Percentiles rank a stretch among this genome's conserved stretches.
Conservation (phyloP, 306 rosid species). For the Cucurbita pepo region DNA sequence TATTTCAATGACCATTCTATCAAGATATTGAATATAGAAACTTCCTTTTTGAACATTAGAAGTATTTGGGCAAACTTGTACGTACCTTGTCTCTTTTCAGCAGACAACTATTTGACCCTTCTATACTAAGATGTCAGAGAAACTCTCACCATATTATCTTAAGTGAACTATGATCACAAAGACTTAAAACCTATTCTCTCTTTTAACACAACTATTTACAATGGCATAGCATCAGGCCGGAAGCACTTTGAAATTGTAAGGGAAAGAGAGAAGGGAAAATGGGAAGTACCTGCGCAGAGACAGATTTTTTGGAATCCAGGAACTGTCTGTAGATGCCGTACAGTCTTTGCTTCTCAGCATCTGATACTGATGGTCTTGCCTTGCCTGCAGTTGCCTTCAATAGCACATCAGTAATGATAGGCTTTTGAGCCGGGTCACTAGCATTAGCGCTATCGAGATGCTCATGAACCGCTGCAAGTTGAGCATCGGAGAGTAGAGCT, state of each 20-base stretch:
- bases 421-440: slow-evolving; percentile 28
- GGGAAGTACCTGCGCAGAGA: slow-evolving; percentile 58
- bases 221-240: background rate
- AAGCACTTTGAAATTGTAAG: background rate
- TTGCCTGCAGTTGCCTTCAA: slow-evolving; percentile 47
- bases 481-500: slow-evolving; percentile 91
- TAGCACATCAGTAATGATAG: slow-evolving; percentile 50
- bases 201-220: too few species aligned
- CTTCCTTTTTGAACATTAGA: background rate
- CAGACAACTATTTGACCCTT: background rate
- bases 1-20: background rate
- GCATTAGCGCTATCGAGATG: slow-evolving; percentile 31
- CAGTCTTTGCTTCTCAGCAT: slow-evolving; percentile 66
- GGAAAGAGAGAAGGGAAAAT: background rate
- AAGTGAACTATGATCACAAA: background rate
- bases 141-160: too few species aligned
- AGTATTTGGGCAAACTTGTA: background rate
- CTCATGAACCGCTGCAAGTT: slow-evolving; percentile 92
- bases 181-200: background rate
- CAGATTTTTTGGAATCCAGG: slow-evolving; percentile 66
- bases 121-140: background rate
- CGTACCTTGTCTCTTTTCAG: too few species aligned
- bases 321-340: slow-evolving; percentile 57
- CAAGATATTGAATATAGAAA: background rate
- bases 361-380: slow-evolving; percentile 80